Conservation (phyloP, 805 yeast species). For the Candida tallmaniae region DNA sequence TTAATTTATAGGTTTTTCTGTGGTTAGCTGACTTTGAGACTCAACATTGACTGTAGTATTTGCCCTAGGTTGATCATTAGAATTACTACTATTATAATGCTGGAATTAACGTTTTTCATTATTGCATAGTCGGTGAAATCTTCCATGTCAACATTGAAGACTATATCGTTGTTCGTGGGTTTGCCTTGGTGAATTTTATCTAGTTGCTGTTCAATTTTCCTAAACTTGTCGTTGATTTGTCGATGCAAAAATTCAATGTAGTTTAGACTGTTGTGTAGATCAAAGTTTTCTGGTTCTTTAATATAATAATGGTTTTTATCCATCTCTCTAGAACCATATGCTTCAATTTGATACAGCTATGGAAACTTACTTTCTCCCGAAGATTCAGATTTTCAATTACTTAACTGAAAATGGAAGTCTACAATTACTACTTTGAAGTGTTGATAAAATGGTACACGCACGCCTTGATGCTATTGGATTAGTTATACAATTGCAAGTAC, state of each 20-base stretch:
- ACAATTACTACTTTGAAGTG: not conserved
- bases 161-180: no score
- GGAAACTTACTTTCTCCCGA: no score
- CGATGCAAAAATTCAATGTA: constrained; percentile 6
- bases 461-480: not conserved
- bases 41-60: not conserved
- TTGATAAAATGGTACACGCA: not conserved
- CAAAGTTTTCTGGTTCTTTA: constrained; percentile 4
- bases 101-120: not conserved
- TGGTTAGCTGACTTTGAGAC: not conserved
- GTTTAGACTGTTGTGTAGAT: constrained; percentile 1
- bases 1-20: constrained; percentile 9
- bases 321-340: not conserved
- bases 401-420: no score
- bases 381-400: no score
- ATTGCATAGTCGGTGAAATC: no score
- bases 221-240: constrained; percentile 3
- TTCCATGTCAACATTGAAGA: no score
- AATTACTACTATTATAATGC: not conserved
- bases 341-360: no score
- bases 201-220: constrained; percentile 2
- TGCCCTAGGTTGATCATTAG: not conserved
- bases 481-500: constrained; percentile 42
- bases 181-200: not conserved
- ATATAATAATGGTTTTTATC: not conserved